Percentiles rank a stretch among this genome's conserved stretches.
Evolutionary conservation across 1,284 basidiomycete species (phyloP).

Genomic region (Fomes fomentarius): DNA sequence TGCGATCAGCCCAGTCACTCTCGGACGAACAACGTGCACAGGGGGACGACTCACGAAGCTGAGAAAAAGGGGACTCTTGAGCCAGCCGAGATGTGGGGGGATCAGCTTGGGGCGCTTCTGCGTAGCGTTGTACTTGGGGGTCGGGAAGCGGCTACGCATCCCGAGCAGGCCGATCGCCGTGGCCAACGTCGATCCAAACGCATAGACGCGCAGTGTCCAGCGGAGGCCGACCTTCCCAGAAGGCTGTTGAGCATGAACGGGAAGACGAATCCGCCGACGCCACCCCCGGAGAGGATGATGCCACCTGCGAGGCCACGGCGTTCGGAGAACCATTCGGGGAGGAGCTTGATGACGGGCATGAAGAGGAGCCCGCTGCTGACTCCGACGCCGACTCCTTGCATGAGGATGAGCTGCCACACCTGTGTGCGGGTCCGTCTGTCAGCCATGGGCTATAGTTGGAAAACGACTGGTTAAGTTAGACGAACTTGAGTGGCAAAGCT

Average conservation of each 20-base stretch:
- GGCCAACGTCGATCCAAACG: conserved; percentile 17
- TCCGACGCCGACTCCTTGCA: conserved; percentile 30
- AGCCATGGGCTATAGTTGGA: not conserved
- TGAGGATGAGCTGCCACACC: conserved; percentile 29
- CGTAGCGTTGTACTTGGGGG: conserved; percentile 20
- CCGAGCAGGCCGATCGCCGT: conserved; percentile 25
- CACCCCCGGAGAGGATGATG: conserved; percentile 32
- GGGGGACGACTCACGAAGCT: conserved; percentile 23
- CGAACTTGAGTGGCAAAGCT: conserved; percentile 30
- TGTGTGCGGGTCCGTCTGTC: conserved; percentile 9
- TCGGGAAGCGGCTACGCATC: conserved; percentile 26
- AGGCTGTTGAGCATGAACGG: conserved; percentile 29
- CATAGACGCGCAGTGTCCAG: conserved; percentile 32
- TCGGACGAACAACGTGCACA: not conserved
- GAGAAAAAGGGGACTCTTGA: conserved; percentile 28
- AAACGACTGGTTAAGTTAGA: not conserved
- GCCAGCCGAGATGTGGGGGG: conserved; percentile 27
- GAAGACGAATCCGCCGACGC: conserved; percentile 32
- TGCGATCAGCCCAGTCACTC: too few relatives aligned
- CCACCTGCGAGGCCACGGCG: conserved; percentile 31
- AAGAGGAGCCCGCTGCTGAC: conserved; percentile 27
- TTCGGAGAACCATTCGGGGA: conserved; percentile 27
- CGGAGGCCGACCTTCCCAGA: conserved; percentile 27
- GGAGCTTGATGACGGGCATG: conserved; percentile 27
- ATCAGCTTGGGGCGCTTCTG: conserved; percentile 24